Base-by-base conservation (phyloP, 257 asterid species). In the Verbascum thapsus region DNA sequence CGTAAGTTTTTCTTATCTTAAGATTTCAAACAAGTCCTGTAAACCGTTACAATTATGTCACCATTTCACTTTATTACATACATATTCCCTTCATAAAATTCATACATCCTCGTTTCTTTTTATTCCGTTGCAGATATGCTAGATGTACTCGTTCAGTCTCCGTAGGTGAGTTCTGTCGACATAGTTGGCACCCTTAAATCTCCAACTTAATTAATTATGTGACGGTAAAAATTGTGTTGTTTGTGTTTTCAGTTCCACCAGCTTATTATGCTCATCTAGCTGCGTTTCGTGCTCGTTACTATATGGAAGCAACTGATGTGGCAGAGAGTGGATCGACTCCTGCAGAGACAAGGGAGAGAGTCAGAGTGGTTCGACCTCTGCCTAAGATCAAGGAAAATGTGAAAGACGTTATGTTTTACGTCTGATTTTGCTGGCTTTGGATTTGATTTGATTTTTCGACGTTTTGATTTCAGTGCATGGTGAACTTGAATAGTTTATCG, bases 241-340 rank as follows among this genome's bases (percentile, higher is more conserved):
- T 43, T 19, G 32, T 69, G 73, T n/a, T n/a, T n/a, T n/a, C 85
- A 90, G 96, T 88, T 5, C 96, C 98, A 0, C 95, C 98, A 0
- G 98, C 94, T 0, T 91, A 91, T 55, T 91, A 88, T 8, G 98
- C 98, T 0, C 98, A 88, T 53, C 61, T 84, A 0, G 91, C 90
- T 11, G 98, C 98, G 0, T 84, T 81, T 1, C 82, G 98, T 8
- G 98, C 98, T 3, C 85, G 95, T 0, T 78, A 83, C 37, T 91
- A 91, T 35, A 53, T 82, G 0, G 96, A 91, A 53, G 84, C 79
- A 0, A 32, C 49, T 0, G 80, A 76, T 0, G 3, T 6, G 0
- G 78, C 87, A 0, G 94, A 83, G 2, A 53, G 78, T 12, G 95
- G 74, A n/a, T 86, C 98, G 0, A 37, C 70, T 0, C 11, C 64